Conservation (phyloP, 1,139 yeast genomes). For the Meyerozyma sp. region DNA sequence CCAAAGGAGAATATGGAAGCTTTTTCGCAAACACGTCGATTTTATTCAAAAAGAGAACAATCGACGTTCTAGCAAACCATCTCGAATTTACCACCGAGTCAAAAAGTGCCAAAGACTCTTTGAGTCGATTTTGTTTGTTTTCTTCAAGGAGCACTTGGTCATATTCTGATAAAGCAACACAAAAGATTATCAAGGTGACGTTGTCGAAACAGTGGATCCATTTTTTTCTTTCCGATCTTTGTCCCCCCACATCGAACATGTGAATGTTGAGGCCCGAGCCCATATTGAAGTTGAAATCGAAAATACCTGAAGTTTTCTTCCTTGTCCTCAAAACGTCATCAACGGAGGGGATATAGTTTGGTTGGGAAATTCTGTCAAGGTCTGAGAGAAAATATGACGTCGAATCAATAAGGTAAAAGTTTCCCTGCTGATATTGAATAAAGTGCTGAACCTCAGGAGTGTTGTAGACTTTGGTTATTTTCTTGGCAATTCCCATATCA, state of each 20-base stretch:
- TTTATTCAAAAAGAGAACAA: conserved; percentile 81
- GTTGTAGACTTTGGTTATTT: conserved; percentile 49
- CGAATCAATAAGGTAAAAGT: conserved; percentile 83
- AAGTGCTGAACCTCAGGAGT: conserved; percentile 52
- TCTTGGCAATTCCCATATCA: conserved; percentile 38
- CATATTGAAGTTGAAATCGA: conserved; percentile 75
- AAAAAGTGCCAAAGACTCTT: conserved; percentile 78
- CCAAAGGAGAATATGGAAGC: conserved; percentile 75
- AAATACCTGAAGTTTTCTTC: conserved; percentile 89
- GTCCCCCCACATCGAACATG: conserved; percentile 93
- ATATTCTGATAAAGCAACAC: conserved; percentile 86
- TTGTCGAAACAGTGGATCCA: conserved; percentile 97
- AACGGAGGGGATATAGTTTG: conserved; percentile 64
- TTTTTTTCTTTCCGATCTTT: conserved; percentile 85
- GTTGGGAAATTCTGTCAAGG: conserved; percentile 54
- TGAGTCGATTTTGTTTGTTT: conserved; percentile 71
- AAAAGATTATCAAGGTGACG: conserved; percentile 81
- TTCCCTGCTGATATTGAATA: conserved; percentile 57
- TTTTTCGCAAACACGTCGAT: conserved; percentile 88
- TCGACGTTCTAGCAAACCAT: conserved; percentile 86
- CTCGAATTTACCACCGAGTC: conserved; percentile 91
- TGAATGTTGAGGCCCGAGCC: conserved; percentile 69
- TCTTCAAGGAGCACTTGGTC: conserved; percentile 85
- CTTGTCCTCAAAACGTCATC: conserved; percentile 82
- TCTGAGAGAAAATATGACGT: conserved; percentile 75